A percentile compares a stretch with the other conserved stretches of the same genome.
phyloP scores from a whole-genome alignment of 139 green algal genomes.

The Chlorella sp. region DNA sequence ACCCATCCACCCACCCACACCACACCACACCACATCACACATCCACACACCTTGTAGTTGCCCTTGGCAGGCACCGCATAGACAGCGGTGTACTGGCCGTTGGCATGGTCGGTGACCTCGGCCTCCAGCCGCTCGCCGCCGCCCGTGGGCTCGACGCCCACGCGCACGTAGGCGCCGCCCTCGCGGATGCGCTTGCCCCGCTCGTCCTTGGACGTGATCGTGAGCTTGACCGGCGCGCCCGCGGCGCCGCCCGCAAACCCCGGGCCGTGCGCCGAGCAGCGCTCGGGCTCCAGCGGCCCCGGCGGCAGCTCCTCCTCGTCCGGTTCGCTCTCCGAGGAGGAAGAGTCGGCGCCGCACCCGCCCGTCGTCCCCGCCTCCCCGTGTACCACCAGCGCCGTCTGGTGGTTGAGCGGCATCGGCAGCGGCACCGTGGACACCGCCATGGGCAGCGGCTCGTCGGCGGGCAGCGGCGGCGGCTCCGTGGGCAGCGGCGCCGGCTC shows the following conservation, averaged over 20 bases:
- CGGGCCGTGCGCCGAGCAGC: constrained; percentile 59
- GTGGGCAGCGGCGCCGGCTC: too few relatives aligned
- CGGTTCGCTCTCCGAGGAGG: constrained; percentile 1
- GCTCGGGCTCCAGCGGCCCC: constrained; percentile 59
- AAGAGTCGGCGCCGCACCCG: too few relatives aligned
- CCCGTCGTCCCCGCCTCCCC: too few relatives aligned
- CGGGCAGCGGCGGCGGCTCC: too few relatives aligned
- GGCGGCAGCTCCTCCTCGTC: constrained; percentile 45
- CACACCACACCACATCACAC: background rate
- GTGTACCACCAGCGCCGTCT: too few relatives aligned
- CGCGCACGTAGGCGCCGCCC: constrained; percentile 62
- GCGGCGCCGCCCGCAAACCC: constrained; percentile 69
- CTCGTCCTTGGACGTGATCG: constrained; percentile 62
- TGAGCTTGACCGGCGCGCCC: constrained; percentile 52
- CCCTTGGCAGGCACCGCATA: constrained; percentile 77
- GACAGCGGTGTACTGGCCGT: constrained; percentile 83
- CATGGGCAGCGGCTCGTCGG: too few relatives aligned
- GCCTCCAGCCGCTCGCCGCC: constrained; percentile 10
- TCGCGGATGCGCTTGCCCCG: constrained; percentile 48
- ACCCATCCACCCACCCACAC: too few relatives aligned
- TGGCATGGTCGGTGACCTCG: constrained; percentile 68
- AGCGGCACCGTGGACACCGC: too few relatives aligned
- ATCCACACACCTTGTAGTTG: constrained; percentile 73
- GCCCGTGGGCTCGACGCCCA: constrained; percentile 40
- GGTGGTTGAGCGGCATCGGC: too few relatives aligned